These are phyloP conservation scores for Adansonia rubrostipa DNA, from an alignment of 441 rosid genomes.

Conservation along the genomic window DNA sequence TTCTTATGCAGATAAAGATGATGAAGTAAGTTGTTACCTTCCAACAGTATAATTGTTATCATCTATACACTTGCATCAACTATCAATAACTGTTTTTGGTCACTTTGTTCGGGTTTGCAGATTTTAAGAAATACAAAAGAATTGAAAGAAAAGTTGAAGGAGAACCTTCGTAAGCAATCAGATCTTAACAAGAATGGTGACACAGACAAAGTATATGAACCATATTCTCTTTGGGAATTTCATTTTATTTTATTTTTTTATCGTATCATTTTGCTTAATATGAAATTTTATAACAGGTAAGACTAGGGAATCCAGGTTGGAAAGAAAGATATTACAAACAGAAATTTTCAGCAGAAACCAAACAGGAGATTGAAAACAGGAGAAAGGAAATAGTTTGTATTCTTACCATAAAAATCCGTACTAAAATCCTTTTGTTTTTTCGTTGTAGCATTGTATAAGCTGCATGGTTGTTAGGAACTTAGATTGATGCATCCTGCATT, in stretches of 20 bases:
- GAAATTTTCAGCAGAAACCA: conserved; percentile 29
- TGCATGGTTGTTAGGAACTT: not conserved
- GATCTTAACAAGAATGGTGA: conserved; percentile 25
- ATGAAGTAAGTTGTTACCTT: not conserved
- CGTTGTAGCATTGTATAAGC: not conserved
- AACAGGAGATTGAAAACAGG: not conserved
- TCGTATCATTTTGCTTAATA: not conserved
- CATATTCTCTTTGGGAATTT: not conserved
- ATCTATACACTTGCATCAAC: not conserved
- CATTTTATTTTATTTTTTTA: not conserved
- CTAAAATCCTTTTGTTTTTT: not conserved
- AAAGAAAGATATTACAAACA: conserved; percentile 31
- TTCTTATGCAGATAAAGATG: not conserved
- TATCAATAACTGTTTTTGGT: not conserved
- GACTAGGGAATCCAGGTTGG: conserved; percentile 30
- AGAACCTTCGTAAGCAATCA: conserved; percentile 2
- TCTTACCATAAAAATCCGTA: not conserved
- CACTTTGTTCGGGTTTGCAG: not conserved
- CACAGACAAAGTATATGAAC: conserved; percentile 19
- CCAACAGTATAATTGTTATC: not conserved
- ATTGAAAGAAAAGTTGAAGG: conserved; percentile 25
- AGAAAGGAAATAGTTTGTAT: conserved; percentile 32
- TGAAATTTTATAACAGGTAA: conserved; percentile 24
- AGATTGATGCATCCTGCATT: not conserved
- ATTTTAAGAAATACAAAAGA: conserved; percentile 25